A percentile compares a stretch with the other conserved stretches of the same genome.
Conservation (phyloP, 106 monocot species). For the Amphibolis antarctica region DNA sequence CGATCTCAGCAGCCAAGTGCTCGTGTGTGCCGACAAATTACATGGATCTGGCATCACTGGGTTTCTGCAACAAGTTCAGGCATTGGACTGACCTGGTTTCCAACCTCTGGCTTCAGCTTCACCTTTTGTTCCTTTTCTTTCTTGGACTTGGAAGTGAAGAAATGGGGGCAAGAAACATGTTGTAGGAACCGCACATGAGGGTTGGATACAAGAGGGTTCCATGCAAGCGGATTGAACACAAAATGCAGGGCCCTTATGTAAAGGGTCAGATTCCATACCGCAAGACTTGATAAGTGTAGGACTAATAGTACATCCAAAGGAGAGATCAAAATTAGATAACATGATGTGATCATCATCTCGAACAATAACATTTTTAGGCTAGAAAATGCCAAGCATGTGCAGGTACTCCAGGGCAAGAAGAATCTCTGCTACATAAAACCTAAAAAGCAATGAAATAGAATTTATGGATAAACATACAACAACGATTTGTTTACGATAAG, state of each 20-base stretch:
- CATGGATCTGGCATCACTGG: conserved; percentile 9
- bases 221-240: conserved; percentile 17
- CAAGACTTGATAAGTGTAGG: conserved; percentile 8
- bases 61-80: conserved; percentile 14
- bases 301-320: conserved; percentile 8
- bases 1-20: conserved; percentile 15
- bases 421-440: conserved; percentile 14
- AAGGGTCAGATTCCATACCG: conserved; percentile 8
- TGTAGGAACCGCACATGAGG: conserved; percentile 12
- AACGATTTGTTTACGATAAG: too few relatives aligned
- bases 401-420: too few relatives aligned
- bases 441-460: too few relatives aligned
- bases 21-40: conserved; percentile 14
- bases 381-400: conserved; percentile 16
- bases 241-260: conserved; percentile 4
- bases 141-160: conserved; percentile 17
- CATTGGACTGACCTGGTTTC: conserved; percentile 9
- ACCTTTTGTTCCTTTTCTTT: conserved; percentile 1
- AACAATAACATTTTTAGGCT: conserved; percentile 13
- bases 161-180: conserved; percentile 11
- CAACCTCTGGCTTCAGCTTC: not conserved
- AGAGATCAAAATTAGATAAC: too few relatives aligned
- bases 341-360: conserved; percentile 9
- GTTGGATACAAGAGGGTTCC: conserved; percentile 11
- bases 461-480: too few relatives aligned